Percentiles rank a stretch among this genome's conserved stretches.
Evolutionary conservation across 257 asterid species (phyloP).

Genomic region (Salvia hispanica): DNA sequence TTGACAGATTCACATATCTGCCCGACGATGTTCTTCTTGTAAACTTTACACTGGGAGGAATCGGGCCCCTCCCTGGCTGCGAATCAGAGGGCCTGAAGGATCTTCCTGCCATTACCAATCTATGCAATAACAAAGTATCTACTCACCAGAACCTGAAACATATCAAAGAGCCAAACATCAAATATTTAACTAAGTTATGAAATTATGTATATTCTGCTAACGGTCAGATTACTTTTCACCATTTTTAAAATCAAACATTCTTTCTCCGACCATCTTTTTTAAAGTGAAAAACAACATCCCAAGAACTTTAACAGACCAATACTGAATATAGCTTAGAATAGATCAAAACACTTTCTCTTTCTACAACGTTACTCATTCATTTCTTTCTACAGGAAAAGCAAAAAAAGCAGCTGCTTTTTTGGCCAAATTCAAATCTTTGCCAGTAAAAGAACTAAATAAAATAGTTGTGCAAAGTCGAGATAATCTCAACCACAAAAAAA

Average conservation of each 20-base stretch:
- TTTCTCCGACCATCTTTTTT: background rate
- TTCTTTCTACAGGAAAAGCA: conserved; percentile 31
- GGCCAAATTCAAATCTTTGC: conserved; percentile 33
- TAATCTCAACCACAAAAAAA: conserved; percentile 25
- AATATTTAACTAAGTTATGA: conserved; percentile 1
- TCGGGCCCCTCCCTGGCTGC: conserved; percentile 44
- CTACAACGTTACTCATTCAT: conserved; percentile 22
- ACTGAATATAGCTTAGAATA: conserved; percentile 2
- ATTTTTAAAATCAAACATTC: conserved; percentile 7
- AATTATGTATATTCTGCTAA: background rate
- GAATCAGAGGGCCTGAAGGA: conserved; percentile 52
- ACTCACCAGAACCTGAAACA: conserved; percentile 47
- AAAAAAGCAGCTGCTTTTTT: conserved; percentile 40
- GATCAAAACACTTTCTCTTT: conserved; percentile 31
- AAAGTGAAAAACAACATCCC: conserved; percentile 12
- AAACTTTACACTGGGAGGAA: conserved; percentile 65
- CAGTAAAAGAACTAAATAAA: background rate
- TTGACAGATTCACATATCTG: conserved; percentile 77
- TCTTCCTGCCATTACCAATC: conserved; percentile 62
- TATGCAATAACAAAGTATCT: conserved; percentile 27
- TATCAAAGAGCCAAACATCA: conserved; percentile 13
- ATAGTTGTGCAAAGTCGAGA: conserved; percentile 18
- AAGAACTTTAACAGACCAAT: conserved; percentile 1
- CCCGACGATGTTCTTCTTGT: conserved; percentile 81
- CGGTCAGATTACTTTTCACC: background rate